Evolutionary conservation across 352 stramenopile genomes (phyloP).

Genomic region (Saprolegnia diclina): DNA sequence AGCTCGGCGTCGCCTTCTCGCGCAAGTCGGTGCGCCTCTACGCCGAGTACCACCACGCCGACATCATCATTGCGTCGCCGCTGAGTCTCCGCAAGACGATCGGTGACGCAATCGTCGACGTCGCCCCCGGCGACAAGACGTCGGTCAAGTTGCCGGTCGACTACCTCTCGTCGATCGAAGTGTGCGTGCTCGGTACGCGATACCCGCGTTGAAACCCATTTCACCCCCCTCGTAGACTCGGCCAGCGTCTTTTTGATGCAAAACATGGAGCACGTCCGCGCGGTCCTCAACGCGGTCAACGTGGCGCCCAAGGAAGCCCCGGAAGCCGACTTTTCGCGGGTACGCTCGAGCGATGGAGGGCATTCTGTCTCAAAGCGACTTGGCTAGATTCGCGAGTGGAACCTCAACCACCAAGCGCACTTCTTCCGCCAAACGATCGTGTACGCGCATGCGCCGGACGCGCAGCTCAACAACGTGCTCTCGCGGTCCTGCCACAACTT

Average conservation of each 20-base stretch:
- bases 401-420: conserved; percentile 53
- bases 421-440: conserved; percentile 75
- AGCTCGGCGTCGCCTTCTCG: conserved; percentile 64
- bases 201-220: neutral
- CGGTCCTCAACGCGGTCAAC: conserved; percentile 56
- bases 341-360: neutral
- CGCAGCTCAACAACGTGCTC: conserved; percentile 50
- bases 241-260: conserved; percentile 75
- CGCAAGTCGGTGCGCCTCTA: conserved; percentile 66
- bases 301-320: conserved; percentile 60
- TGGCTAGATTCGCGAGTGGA: conserved; percentile 52
- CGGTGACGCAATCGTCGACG: conserved; percentile 52
- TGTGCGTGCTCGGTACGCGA: conserved; percentile 41
- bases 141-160: conserved; percentile 52
- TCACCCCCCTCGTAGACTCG: conserved; percentile 43
- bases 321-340: conserved; percentile 62
- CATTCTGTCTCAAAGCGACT: neutral
- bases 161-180: conserved; percentile 69
- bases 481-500: conserved; percentile 57
- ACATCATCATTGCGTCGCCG: conserved; percentile 70
- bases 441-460: conserved; percentile 55
- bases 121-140: conserved; percentile 33
- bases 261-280: conserved; percentile 70
- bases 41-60: conserved; percentile 67
- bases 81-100: conserved; percentile 63